Conservation (phyloP, 1,284 basidiomycete genomes). For the Sporisorium scitamineum region DNA sequence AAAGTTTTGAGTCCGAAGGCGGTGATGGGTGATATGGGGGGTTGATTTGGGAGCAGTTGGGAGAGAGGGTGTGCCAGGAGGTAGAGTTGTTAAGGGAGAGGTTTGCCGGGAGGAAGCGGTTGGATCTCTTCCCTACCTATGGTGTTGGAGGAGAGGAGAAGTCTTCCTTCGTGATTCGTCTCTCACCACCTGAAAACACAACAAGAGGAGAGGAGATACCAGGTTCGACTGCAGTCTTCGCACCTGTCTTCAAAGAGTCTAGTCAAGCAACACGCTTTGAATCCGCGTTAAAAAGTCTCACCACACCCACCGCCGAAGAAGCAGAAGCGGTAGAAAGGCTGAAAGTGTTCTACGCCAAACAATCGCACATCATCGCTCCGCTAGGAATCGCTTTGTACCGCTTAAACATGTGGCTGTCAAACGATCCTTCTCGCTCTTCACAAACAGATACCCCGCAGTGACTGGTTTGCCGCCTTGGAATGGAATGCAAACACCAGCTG, state of each 20-base stretch:
- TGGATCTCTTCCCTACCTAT: slow-evolving; percentile 15
- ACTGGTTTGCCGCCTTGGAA: no score
- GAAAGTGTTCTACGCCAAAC: slow-evolving; percentile 3
- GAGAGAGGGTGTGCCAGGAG: slow-evolving; percentile 31
- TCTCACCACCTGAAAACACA: no score
- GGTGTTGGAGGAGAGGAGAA: not conserved
- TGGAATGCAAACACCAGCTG: no score
- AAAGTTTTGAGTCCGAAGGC: slow-evolving; percentile 16
- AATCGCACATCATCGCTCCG: slow-evolving; percentile 16
- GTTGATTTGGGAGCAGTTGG: slow-evolving; percentile 25
- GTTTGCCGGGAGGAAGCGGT: slow-evolving; percentile 4
- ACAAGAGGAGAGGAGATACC: not conserved
- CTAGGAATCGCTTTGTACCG: slow-evolving; percentile 37
- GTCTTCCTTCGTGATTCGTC: not conserved
- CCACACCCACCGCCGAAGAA: not conserved
- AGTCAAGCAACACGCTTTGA: slow-evolving; percentile 4
- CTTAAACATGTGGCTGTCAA: slow-evolving; percentile 23
- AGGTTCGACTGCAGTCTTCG: slow-evolving; percentile 1
- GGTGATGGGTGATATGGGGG: slow-evolving; percentile 4
- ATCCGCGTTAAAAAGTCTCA: not conserved
- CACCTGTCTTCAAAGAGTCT: slow-evolving; percentile 8
- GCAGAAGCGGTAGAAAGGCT: not conserved
- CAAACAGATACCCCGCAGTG: not conserved
- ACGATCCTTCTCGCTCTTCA: not conserved
- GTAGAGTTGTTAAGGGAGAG: not conserved